Percentiles rank a stretch among this genome's conserved stretches.
These are phyloP conservation scores for Apium graveolens DNA, from an alignment of 129 eudicot genomes.

Conservation along the genomic window DNA sequence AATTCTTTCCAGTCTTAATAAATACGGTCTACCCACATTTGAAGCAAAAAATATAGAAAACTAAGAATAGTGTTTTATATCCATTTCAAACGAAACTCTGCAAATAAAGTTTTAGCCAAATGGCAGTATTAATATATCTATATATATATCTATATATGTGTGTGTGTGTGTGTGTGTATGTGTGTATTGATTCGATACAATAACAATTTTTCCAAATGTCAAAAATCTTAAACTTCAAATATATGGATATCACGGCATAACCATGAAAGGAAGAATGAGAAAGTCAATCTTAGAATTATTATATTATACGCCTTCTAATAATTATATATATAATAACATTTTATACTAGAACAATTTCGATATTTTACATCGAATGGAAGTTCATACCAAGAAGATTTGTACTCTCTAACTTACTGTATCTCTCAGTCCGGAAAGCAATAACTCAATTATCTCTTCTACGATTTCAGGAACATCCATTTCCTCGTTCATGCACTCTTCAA, in stretches of 20 bases:
- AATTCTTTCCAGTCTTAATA: background rate
- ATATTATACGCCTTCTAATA: slow-evolving; percentile 2
- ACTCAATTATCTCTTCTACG: slow-evolving; percentile 81
- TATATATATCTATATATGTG: too few relatives aligned
- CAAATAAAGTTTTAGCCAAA: background rate
- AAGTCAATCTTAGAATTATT: background rate
- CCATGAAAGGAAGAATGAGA: background rate
- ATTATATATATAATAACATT: background rate
- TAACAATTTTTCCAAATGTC: background rate
- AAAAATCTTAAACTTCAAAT: background rate
- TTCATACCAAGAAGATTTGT: slow-evolving; percentile 3
- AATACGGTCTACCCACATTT: background rate
- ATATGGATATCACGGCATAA: background rate
- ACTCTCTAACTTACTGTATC: slow-evolving; percentile 67
- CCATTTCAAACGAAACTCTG: too few relatives aligned
- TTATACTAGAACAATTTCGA: background rate
- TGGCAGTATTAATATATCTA: too few relatives aligned
- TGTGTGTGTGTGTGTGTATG: too few relatives aligned
- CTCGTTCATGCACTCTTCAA: slow-evolving; percentile 35
- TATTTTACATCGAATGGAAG: background rate
- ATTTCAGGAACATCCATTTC: slow-evolving; percentile 96
- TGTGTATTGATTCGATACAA: too few relatives aligned
- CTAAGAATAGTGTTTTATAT: background rate
- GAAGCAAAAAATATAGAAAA: background rate
- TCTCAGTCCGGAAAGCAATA: slow-evolving; percentile 72